phyloP scores from a whole-genome alignment of 306 rosid species.

The Gleditsia sinensis region DNA sequence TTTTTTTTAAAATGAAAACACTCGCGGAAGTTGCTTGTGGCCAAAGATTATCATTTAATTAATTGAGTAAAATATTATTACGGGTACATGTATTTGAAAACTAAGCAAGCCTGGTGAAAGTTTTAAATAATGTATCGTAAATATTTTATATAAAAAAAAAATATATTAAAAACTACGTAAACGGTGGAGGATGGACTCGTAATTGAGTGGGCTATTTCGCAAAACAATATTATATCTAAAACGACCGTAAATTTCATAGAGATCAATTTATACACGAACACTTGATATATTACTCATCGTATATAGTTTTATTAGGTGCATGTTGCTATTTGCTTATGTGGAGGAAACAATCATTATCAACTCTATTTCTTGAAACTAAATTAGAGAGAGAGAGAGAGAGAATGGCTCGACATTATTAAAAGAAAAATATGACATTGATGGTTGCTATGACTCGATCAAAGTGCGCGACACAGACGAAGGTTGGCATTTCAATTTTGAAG shows the following conservation, averaged over 20 bases:
- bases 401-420: not conserved
- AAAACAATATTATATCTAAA: no score
- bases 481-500: not conserved
- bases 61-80: not conserved
- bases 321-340: not conserved
- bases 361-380: not conserved
- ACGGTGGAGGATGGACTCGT: no score
- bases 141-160: no score
- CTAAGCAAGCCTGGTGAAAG: no score
- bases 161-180: no score
- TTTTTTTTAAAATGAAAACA: not conserved
- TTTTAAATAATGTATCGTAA: no score
- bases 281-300: no score
- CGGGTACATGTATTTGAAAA: no score
- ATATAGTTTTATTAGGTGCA: not conserved
- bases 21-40: not conserved
- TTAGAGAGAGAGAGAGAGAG: not conserved
- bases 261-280: no score
- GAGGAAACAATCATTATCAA: not conserved
- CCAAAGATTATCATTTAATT: not conserved
- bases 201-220: no score
- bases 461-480: not conserved
- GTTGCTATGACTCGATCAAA: slow-evolving; percentile 22
- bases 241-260: no score
- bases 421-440: not conserved